A percentile compares a stretch with the other conserved stretches of the same genome.
Evolutionary conservation across 495 filamentous ascomycete species (phyloP).

Genomic region (Aspergillus biplanus): DNA sequence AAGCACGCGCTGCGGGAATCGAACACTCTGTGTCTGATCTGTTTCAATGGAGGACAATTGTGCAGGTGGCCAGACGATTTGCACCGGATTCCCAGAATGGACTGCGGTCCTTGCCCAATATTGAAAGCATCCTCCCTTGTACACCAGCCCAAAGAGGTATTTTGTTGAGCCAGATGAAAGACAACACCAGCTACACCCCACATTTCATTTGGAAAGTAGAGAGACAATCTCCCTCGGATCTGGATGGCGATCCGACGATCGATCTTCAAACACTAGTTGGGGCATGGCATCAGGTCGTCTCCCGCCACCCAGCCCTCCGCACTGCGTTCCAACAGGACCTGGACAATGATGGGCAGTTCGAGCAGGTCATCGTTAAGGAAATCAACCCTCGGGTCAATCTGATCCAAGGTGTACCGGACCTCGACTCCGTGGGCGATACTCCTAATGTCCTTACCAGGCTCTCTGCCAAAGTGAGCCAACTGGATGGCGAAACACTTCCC

Average conservation of each 20-base stretch:
- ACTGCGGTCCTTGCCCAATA: not conserved
- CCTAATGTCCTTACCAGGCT: not conserved
- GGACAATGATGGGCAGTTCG: conserved; percentile 33
- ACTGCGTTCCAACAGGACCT: conserved; percentile 40
- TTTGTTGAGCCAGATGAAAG: conserved; percentile 15
- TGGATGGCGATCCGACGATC: conserved; percentile 8
- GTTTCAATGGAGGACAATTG: not conserved
- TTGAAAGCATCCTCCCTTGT: conserved; percentile 7
- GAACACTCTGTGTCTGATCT: conserved; percentile 1
- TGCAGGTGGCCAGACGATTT: not conserved
- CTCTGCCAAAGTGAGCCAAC: conserved; percentile 6
- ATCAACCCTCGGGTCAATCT: conserved; percentile 1
- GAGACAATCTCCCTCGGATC: not conserved
- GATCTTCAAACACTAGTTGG: not conserved
- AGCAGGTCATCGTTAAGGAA: conserved; percentile 40
- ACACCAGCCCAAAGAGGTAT: conserved; percentile 11
- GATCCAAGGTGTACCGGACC: not conserved
- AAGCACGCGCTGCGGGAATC: not conserved
- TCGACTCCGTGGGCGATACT: not conserved
- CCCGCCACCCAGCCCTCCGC: conserved; percentile 41
- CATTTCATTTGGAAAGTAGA: not conserved
- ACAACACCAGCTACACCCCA: not conserved
- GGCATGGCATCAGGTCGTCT: conserved; percentile 43
- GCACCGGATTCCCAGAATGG: not conserved
- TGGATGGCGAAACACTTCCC: conserved; percentile 28